These are phyloP conservation scores for Sporisorium graminicola DNA, from an alignment of 1,284 basidiomycete genomes.

Conservation along the genomic window DNA sequence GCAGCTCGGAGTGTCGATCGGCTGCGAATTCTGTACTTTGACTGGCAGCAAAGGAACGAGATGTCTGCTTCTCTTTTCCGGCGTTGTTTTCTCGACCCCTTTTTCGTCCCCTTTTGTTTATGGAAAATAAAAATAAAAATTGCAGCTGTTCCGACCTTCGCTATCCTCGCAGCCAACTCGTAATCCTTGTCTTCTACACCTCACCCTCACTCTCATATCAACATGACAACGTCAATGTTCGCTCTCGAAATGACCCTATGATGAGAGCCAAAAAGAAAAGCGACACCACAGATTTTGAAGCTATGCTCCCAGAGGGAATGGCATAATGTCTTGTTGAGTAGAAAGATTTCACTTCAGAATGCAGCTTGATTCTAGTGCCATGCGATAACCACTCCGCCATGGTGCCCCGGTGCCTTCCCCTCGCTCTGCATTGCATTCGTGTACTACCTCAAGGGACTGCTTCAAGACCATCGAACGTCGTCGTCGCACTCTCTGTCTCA, in stretches of 20 bases:
- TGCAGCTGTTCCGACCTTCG: no score
- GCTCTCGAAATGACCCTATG: neutral
- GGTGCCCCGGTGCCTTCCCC: neutral
- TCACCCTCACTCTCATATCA: no score
- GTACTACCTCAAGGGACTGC: no score
- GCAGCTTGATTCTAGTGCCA: slow-evolving; percentile 30
- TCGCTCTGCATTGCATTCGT: neutral
- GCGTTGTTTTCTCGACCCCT: no score
- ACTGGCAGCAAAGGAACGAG: no score
- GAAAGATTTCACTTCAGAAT: slow-evolving; percentile 17
- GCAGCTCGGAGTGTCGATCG: neutral
- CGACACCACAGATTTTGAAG: slow-evolving; percentile 41
- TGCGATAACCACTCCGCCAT: slow-evolving; percentile 48
- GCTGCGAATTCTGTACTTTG: no score
- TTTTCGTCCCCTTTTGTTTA: no score
- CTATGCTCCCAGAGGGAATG: slow-evolving; percentile 44
- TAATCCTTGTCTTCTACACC: no score
- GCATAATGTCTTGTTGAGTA: slow-evolving; percentile 34
- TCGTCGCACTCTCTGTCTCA: neutral
- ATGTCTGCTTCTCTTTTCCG: no score
- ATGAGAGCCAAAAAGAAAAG: slow-evolving; percentile 1
- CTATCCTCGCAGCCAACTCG: no score
- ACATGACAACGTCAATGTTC: no score
- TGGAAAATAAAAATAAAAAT: no score
- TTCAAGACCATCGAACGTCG: neutral